Percentiles rank a stretch among this genome's conserved stretches.
Evolutionary conservation across 2,329 filamentous ascomycete genomes (phyloP).

Genomic region (Venturia asperata): DNA sequence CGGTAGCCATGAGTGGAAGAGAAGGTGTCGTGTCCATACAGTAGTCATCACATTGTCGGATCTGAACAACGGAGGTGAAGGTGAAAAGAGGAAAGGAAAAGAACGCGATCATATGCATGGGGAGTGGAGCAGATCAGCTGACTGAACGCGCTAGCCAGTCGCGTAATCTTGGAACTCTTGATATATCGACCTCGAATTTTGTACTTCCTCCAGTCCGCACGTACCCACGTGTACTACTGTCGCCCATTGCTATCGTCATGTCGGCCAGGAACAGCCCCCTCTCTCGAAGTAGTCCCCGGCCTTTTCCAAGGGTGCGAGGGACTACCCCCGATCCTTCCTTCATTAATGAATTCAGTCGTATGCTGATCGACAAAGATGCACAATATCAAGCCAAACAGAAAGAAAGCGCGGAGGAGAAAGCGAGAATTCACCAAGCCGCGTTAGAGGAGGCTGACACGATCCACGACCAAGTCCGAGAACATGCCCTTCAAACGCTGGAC

Average conservation of each 20-base stretch:
- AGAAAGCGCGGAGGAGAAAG: constrained; percentile 5
- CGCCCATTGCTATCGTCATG: not conserved
- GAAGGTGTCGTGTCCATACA: too few species aligned
- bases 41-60: too few species aligned
- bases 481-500: constrained; percentile 12
- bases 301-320: not conserved
- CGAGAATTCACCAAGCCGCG: not conserved
- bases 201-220: not conserved
- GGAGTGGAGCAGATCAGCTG: too few species aligned
- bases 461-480: constrained; percentile 15
- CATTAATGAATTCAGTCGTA: constrained; percentile 15
- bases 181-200: not conserved
- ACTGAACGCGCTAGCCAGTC: not conserved
- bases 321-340: constrained; percentile 5
- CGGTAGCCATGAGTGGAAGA: too few species aligned
- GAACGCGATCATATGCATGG: too few species aligned
- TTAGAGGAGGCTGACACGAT: constrained; percentile 11
- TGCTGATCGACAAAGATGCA: constrained; percentile 13
- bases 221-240: not conserved
- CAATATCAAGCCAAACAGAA: constrained; percentile 14
- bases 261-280: not conserved
- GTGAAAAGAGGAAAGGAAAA: too few species aligned
- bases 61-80: too few species aligned
- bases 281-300: not conserved
- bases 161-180: not conserved